Evolutionary conservation across 495 filamentous ascomycete species (phyloP), one percentile per base, ranked within the genome.

Genomic region (Letharia lupina): DNA sequence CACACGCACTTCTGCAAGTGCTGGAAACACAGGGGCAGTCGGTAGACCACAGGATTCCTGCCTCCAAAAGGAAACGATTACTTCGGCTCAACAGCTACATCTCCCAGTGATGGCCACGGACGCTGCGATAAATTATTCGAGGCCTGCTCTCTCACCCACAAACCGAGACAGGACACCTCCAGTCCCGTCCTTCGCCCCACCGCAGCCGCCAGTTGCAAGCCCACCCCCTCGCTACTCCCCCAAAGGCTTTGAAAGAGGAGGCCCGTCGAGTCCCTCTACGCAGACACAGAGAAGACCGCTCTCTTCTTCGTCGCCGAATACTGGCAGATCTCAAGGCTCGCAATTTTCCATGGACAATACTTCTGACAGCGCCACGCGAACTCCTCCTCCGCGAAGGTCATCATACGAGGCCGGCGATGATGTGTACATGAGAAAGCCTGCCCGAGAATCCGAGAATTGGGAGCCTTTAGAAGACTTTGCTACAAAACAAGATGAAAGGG

Each of bases 401-500:
- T 69, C 68, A 16, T 69, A 66, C 52, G 68, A 69, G 23, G 12
- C 48, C 11, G 68, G 68, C 1, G 68, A 69, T 45, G 68, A 69
- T 58, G 65, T 61, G 39, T 69, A 60, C 45, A 67, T 69, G 61
- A 64, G 65, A 50, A 66, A 67, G 47, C 64, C 68, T 57, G 40
- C 35, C 3, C 56, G 52, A 35, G 23, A 60, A 9, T 39, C 64
- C 20, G 64, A 61, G 23, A 66, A 54, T 28, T 60, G 48, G 52
- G 60, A 66, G 20, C 50, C 47, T 35, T 44, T 54, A 48, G 48
- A 52, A 61, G 44, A 57, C 4, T 67, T 52, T 20, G 65, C 61
- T 28, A 23, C 33, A 0, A 56, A 62, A 37, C 60, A 60, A 44
- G 45, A 65, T 28, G 31, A 61, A 37, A 67, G 61, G 28, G 39